Evolutionary conservation across 257 asterid species (phyloP), one percentile per base, ranked within the genome.

Genomic region (Knoxia roxburghii): DNA sequence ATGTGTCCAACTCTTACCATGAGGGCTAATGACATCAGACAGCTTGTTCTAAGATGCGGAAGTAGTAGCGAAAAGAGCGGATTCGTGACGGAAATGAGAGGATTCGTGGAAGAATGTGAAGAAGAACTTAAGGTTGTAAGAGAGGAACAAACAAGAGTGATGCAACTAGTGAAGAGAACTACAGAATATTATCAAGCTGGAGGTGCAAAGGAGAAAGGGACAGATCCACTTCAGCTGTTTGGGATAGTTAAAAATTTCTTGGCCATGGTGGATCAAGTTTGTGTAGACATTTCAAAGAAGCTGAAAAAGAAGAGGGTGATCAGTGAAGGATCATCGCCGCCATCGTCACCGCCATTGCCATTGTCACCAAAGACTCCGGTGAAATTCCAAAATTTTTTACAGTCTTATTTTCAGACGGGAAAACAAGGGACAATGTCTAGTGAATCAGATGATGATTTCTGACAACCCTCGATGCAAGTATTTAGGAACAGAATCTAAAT

Each of bases 371-470:
- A 79, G 71, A 78, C 86, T 43, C 90, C 92, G 0, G 70, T 70
- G 68, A 84, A 82, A 60, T 81, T 85, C 71, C 89, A 80, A 64
- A 86, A 86, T 81, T 65, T 91, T 81, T 65, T 91, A 81, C 78
- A 82, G 60, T 43, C 73, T 8, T 79, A 85, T 77, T 81, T 85
- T 60, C 65, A 26, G 73, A 71, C 83, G 48, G 80, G 76, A 20
- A 82, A 74, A 63, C 48, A 9, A 4, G 85, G 74, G 63, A 40
- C 62, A 6, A 69, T 72, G 57, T 82, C 88, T 1, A 85, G 86
- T 73, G 96, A 91, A 39, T 83, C 95, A 9, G 96, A 87, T 24
- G 87, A 83, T 71, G 96, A 83, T 70, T 89, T 89, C 68, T 84
- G 73, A 78, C 11, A 45, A n/a, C 1, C 6, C n/a, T 27, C 3